Percentiles rank a stretch among this genome's conserved stretches.
phyloP scores from a whole-genome alignment of 1,139 yeast species.

The Nakaseomyces glabratus region DNA sequence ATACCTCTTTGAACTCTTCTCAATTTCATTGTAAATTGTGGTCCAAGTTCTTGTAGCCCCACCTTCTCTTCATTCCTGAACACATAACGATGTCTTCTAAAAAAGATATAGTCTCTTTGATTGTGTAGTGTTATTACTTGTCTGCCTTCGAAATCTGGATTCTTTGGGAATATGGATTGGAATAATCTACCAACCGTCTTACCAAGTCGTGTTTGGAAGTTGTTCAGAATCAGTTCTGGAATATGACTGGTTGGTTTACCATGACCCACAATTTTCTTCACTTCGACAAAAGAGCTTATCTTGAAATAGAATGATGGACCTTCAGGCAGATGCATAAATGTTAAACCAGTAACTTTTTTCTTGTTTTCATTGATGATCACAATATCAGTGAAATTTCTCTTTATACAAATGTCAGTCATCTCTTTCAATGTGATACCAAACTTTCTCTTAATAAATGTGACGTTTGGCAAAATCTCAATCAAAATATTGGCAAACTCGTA shows the following conservation, averaged over 20 bases:
- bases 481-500: slow-evolving; percentile 84
- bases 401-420: slow-evolving; percentile 72
- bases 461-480: slow-evolving; percentile 76
- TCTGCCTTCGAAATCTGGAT: slow-evolving; percentile 89
- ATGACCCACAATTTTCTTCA: slow-evolving; percentile 73
- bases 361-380: slow-evolving; percentile 89
- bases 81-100: slow-evolving; percentile 88
- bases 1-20: slow-evolving; percentile 87
- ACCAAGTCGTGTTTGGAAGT: slow-evolving; percentile 87
- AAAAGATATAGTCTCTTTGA: slow-evolving; percentile 89
- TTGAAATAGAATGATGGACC: slow-evolving; percentile 95
- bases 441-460: slow-evolving; percentile 80
- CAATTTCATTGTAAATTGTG: slow-evolving; percentile 84
- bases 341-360: slow-evolving; percentile 81
- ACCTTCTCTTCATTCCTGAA: slow-evolving; percentile 86
- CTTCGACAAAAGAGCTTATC: slow-evolving; percentile 66
- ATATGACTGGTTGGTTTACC: slow-evolving; percentile 84
- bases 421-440: slow-evolving; percentile 75
- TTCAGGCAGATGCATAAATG: slow-evolving; percentile 84
- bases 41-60: slow-evolving; percentile 92
- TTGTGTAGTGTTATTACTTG: slow-evolving; percentile 93
- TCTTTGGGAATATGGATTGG: slow-evolving; percentile 84
- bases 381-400: slow-evolving; percentile 79
- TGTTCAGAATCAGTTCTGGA: slow-evolving; percentile 86
- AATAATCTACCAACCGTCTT: slow-evolving; percentile 85